These are phyloP conservation scores for Actinomucor elegans DNA, from an alignment of 371 early-diverging fungal genomes.

Conservation along the genomic window DNA sequence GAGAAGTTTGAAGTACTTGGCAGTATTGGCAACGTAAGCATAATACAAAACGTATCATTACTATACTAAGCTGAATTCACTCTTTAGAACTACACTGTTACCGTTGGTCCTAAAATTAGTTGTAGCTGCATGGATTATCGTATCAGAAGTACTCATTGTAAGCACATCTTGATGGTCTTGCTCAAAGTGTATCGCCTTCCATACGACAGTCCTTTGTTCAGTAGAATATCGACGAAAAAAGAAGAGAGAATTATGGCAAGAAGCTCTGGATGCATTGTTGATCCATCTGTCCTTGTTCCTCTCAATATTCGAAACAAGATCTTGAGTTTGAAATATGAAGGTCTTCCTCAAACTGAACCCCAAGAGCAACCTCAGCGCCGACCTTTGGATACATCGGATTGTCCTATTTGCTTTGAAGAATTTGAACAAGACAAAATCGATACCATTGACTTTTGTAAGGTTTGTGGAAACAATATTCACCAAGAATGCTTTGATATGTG, in stretches of 20 bases:
- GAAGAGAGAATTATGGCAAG: conserved; percentile 5
- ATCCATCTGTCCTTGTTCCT: conserved; percentile 19
- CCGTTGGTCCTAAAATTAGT: conserved; percentile 8
- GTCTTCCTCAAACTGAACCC: background rate
- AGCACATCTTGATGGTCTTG: conserved; percentile 36
- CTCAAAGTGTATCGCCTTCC: conserved; percentile 31
- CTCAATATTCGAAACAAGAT: conserved; percentile 10
- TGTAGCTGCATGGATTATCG: conserved; percentile 30
- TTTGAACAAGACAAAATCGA: conserved; percentile 25
- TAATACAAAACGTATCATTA: background rate
- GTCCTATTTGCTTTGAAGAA: conserved; percentile 41
- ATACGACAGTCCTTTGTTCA: background rate
- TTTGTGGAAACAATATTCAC: conserved; percentile 42
- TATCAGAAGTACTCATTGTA: conserved; percentile 22
- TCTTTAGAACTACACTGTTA: conserved; percentile 29
- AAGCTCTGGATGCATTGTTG: background rate
- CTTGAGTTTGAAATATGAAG: background rate
- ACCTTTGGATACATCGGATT: conserved; percentile 37
- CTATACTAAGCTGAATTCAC: background rate
- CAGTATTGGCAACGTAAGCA: conserved; percentile 39
- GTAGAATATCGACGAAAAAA: background rate
- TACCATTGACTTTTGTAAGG: conserved; percentile 25
- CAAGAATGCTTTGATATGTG: conserved; percentile 33
- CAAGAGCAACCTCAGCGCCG: conserved; percentile 7
- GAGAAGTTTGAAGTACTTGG: conserved; percentile 35